Percentiles rank a stretch among this genome's conserved stretches.
Evolutionary conservation across 345 rosid genomes (phyloP).

Genomic region (Arabidopsis thaliana): TAIR10.1 NC_003076.8:1259001-1259500

Average conservation of each 20-base stretch:
- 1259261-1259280: slow-evolving; percentile 29
- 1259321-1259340: slow-evolving; percentile 40
- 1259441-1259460: background rate
- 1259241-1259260: background rate
- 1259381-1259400: slow-evolving; percentile 27
- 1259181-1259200: background rate
- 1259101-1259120: background rate
- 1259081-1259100: background rate
- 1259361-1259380: slow-evolving; percentile 26
- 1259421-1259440: slow-evolving; percentile 1
- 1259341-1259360: slow-evolving; percentile 44
- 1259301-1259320: slow-evolving; percentile 33
- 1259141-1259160: background rate
- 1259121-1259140: background rate
- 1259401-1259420: slow-evolving; percentile 31
- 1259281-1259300: slow-evolving; percentile 13
- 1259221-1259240: background rate
- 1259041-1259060: background rate
- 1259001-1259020: background rate
- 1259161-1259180: background rate
- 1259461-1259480: slow-evolving; percentile 40
- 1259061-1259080: background rate
- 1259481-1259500: background rate
- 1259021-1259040: background rate
- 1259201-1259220: slow-evolving; percentile 16